phyloP scores from a whole-genome alignment of 345 rosid species.

The Cardamine chenopodiifolia region DNA sequence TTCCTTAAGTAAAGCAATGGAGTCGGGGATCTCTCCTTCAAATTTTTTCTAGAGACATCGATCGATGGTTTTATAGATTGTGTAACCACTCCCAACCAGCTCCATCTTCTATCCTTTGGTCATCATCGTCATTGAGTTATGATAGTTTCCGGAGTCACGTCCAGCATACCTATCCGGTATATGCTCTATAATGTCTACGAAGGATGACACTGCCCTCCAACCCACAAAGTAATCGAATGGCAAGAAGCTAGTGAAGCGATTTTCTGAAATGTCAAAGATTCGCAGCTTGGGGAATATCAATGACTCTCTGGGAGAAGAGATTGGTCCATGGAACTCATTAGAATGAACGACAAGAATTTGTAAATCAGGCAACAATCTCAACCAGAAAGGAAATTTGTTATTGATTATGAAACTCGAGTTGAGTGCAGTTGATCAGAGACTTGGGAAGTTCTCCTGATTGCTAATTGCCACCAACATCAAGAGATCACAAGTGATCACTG shows the following conservation, averaged over 20 bases:
- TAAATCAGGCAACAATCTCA: conserved; percentile 33
- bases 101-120: neutral
- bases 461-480: conserved; percentile 21
- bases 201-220: conserved; percentile 5
- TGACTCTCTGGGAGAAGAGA: neutral
- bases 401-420: conserved; percentile 41
- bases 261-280: conserved; percentile 49
- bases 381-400: conserved; percentile 46
- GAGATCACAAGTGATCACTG: neutral
- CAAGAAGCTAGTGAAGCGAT: conserved; percentile 28
- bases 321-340: conserved; percentile 44
- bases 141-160: conserved; percentile 10
- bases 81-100: neutral
- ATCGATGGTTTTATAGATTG: conserved; percentile 17
- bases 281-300: conserved; percentile 41
- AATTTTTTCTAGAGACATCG: conserved; percentile 17
- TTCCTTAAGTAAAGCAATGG: neutral
- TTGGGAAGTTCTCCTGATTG: conserved; percentile 42
- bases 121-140: neutral
- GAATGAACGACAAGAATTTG: conserved; percentile 50
- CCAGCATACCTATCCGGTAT: neutral
- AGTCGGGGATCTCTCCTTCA: neutral
- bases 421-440: conserved; percentile 43
- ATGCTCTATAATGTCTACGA: neutral
- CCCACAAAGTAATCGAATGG: neutral